Evolutionary conservation across 2,329 filamentous ascomycete genomes (phyloP), one percentile per base, ranked within the genome.

Genomic region (Albifimbria verrucaria): DNA sequence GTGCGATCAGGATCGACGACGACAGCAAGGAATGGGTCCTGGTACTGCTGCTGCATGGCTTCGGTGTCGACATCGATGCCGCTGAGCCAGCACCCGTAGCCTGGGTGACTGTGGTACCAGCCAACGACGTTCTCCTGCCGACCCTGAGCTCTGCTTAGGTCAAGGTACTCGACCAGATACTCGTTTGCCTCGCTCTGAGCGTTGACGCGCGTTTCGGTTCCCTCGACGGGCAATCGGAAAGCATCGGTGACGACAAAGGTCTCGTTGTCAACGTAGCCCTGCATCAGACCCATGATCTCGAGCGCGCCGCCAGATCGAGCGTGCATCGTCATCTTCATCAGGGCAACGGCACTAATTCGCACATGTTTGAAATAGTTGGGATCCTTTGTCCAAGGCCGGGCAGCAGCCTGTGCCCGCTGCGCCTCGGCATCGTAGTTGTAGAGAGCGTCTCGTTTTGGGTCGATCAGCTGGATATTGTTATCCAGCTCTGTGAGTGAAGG

Each of bases 281-380:
- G 89, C 94, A 99, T 99, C 62, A 99, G 73, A 53, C 94, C 94
- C 94, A 99, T 99, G 64, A 99, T 83, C 76, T 99, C 94, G 59
- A 97, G 82, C 24, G 84, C 85, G 53, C 94, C 93, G 59, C 94
- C 94, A 0, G 91, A 92, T n/a, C 94, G 89, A 10, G 94, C 94
- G 70, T 99, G 94, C 90, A 97, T 97, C 59, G 95, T 91, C 94
- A 99, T 99, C 76, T 99, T 99, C 62, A 97, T 83, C 54, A 99
- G 83, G 5, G 94, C 94, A 12, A 96, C 87, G 54, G 94, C 92
- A 50, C 90, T 95, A 72, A 99, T 93, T 64, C 92, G 90, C 46
- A 97, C 91, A 51, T 89, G 82, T 69, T 93, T 95, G 82, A 97
- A 99, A 78, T 97, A 87, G 71, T 91, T 81, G 0, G 88, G 87